Conservation (phyloP, 2,329 filamentous ascomycete species). For the Huntiella bhutanensis region DNA sequence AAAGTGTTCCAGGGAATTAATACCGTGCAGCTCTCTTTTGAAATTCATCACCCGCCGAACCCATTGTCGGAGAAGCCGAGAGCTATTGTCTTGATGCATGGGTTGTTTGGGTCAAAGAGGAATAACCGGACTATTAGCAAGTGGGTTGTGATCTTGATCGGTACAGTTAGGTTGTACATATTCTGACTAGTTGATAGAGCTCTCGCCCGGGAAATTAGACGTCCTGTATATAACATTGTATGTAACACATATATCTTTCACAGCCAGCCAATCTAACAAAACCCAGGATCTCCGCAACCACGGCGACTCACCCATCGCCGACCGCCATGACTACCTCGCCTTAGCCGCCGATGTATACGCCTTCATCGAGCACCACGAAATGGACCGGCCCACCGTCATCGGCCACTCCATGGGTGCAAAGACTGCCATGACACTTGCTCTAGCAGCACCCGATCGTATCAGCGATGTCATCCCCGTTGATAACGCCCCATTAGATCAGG, state of each 20-base stretch:
- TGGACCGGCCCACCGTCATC: constrained; percentile 59
- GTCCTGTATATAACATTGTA: constrained; percentile 67
- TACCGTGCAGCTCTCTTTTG: constrained; percentile 35
- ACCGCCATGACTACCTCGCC: constrained; percentile 56
- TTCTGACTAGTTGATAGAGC: constrained; percentile 31
- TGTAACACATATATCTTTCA: constrained; percentile 16
- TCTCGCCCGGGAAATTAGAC: constrained; percentile 60
- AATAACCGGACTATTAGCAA: constrained; percentile 92
- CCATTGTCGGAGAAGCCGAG: constrained; percentile 21
- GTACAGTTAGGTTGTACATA: background rate
- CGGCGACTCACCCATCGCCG: constrained; percentile 66
- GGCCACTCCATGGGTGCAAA: constrained; percentile 97
- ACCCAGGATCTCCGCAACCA: constrained; percentile 75
- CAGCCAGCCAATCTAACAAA: constrained; percentile 10
- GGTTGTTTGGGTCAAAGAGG: constrained; percentile 85
- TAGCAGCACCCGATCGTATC: constrained; percentile 48
- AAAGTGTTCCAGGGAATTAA: constrained; percentile 4
- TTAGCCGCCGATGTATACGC: constrained; percentile 70
- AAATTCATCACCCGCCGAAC: constrained; percentile 42
- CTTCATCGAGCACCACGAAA: constrained; percentile 54
- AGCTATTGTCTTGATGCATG: constrained; percentile 78
- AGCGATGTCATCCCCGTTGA: constrained; percentile 65
- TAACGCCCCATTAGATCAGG: constrained; percentile 74
- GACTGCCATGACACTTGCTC: constrained; percentile 70
- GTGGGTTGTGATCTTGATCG: constrained; percentile 31